phyloP scores from a whole-genome alignment of 108 stramenopile species.

The Hondaea fermentalgiana region DNA sequence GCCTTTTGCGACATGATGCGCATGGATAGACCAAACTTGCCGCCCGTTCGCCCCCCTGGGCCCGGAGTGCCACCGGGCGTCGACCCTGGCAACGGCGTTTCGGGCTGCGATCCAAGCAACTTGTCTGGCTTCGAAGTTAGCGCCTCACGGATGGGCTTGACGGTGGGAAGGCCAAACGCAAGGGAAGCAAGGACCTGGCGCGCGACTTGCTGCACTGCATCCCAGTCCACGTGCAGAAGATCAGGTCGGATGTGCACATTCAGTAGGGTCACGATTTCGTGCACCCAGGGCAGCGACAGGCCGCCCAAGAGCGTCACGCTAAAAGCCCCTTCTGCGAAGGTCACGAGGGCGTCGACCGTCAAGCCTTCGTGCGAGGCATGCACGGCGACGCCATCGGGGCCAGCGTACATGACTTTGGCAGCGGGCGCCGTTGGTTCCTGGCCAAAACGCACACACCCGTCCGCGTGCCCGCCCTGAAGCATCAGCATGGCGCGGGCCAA shows the following conservation, averaged over 20 bases:
- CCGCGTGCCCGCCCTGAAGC: background rate
- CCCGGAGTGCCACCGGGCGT: background rate
- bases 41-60: background rate
- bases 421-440: background rate
- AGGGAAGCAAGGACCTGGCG: conserved; percentile 4
- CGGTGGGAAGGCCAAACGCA: background rate
- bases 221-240: background rate
- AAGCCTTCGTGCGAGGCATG: background rate
- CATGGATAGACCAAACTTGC: background rate
- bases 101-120: background rate
- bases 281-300: background rate
- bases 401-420: background rate
- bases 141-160: background rate
- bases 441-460: background rate
- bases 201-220: background rate
- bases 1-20: background rate
- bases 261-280: background rate
- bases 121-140: background rate
- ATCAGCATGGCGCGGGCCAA: background rate
- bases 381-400: background rate
- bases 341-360: background rate
- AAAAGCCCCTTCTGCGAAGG: background rate
- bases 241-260: background rate
- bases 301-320: background rate
- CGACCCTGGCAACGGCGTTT: background rate